These are phyloP conservation scores for Brassica incana DNA, from an alignment of 345 rosid genomes.

Conservation along the genomic window DNA sequence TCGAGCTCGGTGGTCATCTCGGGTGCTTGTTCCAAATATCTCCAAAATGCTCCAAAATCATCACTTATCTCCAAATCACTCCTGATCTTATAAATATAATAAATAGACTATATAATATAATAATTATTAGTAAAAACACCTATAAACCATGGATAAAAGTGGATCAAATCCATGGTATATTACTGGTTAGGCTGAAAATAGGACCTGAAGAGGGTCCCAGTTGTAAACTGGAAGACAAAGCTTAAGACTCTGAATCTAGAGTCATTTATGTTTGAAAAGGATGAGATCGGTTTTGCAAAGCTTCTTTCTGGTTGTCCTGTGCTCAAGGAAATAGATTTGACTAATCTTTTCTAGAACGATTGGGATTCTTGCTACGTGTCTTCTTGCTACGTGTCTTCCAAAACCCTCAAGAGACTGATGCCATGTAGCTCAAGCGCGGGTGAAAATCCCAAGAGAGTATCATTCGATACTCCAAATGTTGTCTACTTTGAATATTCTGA, in stretches of 20 bases:
- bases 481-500: constrained; percentile 25
- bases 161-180: too few species aligned
- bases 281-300: constrained; percentile 10
- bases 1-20: too few species aligned
- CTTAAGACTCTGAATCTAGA: background rate
- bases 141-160: too few species aligned
- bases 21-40: too few species aligned
- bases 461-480: constrained; percentile 28
- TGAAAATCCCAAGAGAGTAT: constrained; percentile 11
- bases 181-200: too few species aligned
- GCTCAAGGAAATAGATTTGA: constrained; percentile 28
- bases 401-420: constrained; percentile 24
- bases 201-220: too few species aligned
- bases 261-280: constrained; percentile 20
- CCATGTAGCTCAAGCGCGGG: background rate
- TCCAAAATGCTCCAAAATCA: too few species aligned
- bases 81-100: too few species aligned
- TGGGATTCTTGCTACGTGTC: constrained; percentile 27
- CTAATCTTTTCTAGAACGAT: background rate
- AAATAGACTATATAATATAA: too few species aligned
- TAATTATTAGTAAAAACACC: too few species aligned
- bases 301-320: constrained; percentile 8
- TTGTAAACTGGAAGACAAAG: too few species aligned
- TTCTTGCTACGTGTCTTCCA: background rate
- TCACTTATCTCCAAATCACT: too few species aligned